Evolutionary conservation across 106 monocot genomes (phyloP), one percentile per base, ranked within the genome.

Genomic region (Cymbidium sinense): DNA sequence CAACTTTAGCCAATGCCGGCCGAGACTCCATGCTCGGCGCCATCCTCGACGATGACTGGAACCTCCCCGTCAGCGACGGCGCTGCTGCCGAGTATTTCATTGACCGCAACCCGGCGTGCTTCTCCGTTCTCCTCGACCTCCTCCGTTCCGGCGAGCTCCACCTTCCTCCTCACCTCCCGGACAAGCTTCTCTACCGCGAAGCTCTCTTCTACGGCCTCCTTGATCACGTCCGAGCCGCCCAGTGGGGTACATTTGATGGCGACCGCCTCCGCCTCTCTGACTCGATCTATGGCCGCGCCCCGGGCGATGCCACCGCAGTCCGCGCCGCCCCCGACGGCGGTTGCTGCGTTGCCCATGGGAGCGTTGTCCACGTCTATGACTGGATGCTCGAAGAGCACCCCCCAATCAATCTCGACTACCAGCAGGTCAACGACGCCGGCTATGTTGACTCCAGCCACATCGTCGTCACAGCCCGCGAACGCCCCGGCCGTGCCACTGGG

Each of bases 301-400:
- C 96, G 17, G 93, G 96, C 17, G 93, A 96, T 31, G 96, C 91
- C 33, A 89, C 91, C 23, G 91, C 96, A 51, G 71, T 96, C 64
- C 85, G 93, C 55, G 96, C 96, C 27, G 80, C 78, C 34, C 96
- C 96, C 25, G 93, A 93, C 75, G 96, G 96, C 21, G 96, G 96
- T 2, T 96, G 93, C 87, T 96, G 93, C 83, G 96, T 96, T 34
- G 93, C 96, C 27, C 93, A 96, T 79, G 93, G 96, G 35, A 83
- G 87, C 71, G 62, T 93, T 28, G 93, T 88, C 27, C 96, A 91
- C 77, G 87, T 93, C 31, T 96, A 96, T 77, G 84, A 93, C 80
- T 96, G 96, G 96, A 86, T 83, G 86, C 80, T 96, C 61, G 87
- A 91, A 43, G 82, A 91, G 80, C 88, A 77, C 55, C 83, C 27